Evolutionary conservation across 306 rosid species (phyloP).

Genomic region (Sophora flavescens): DNA sequence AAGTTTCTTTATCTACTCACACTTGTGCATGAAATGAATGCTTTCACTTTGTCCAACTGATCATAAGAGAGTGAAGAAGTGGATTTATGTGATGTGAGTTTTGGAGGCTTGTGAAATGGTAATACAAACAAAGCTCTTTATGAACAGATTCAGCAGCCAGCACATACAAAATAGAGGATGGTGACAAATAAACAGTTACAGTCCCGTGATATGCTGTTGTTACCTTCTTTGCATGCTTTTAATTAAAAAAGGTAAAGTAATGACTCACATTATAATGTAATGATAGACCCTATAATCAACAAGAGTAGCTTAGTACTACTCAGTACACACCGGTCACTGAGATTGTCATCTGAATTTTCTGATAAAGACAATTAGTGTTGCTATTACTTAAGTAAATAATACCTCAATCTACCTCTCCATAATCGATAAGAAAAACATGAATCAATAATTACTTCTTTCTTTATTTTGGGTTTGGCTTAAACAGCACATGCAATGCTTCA

Average conservation of each 20-base stretch:
- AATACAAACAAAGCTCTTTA: constrained; percentile 35
- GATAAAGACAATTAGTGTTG: constrained; percentile 27
- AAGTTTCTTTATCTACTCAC: constrained; percentile 9
- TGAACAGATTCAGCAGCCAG: constrained; percentile 41
- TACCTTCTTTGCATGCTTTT: constrained; percentile 20
- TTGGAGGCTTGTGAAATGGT: constrained; percentile 45
- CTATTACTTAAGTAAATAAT: not conserved
- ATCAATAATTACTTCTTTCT: constrained; percentile 9
- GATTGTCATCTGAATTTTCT: not conserved
- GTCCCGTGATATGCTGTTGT: constrained; percentile 69
- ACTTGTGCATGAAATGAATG: constrained; percentile 12
- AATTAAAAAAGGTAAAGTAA: constrained; percentile 23
- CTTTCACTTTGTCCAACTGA: constrained; percentile 11
- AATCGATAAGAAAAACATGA: not conserved
- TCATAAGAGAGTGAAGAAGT: not conserved
- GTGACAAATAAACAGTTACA: constrained; percentile 61
- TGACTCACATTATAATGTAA: constrained; percentile 16
- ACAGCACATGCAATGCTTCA: constrained; percentile 40
- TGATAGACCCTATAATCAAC: not conserved
- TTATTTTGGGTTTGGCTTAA: constrained; percentile 23
- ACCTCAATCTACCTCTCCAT: not conserved
- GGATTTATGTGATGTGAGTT: constrained; percentile 23
- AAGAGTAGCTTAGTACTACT: not conserved
- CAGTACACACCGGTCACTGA: constrained; percentile 1
- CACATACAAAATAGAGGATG: constrained; percentile 39